These are phyloP conservation scores for Leishmania lainsoni DNA, from an alignment of 208 protist species.

Conservation along the genomic window DNA sequence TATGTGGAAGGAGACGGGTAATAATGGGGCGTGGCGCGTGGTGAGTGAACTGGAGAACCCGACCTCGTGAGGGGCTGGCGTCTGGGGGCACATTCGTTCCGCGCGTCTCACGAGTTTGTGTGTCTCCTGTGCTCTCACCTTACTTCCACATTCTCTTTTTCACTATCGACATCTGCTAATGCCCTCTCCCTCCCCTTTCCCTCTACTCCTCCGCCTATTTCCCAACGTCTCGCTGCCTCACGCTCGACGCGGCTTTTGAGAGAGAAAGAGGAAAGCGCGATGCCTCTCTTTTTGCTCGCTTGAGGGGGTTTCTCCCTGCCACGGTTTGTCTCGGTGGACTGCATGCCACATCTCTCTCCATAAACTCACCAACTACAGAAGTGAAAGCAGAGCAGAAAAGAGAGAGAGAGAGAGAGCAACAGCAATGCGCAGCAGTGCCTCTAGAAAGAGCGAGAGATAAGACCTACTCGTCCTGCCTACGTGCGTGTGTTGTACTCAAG, in stretches of 20 bases:
- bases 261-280: background rate
- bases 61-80: slow-evolving; percentile 6
- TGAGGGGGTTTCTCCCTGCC: background rate
- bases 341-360: background rate
- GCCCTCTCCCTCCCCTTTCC: background rate
- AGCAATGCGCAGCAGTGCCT: background rate
- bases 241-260: background rate
- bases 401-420: background rate
- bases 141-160: slow-evolving; percentile 8
- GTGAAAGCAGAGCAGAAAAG: background rate
- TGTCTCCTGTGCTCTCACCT: background rate
- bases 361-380: background rate
- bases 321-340: background rate
- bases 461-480: background rate
- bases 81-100: background rate
- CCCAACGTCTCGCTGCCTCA: background rate
- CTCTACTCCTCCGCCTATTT: background rate
- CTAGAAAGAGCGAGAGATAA: background rate
- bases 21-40: slow-evolving; percentile 61
- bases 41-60: slow-evolving; percentile 55
- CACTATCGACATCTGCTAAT: background rate
- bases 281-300: background rate
- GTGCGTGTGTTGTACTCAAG: background rate
- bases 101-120: background rate
- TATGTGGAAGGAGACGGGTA: slow-evolving; percentile 75